Base-by-base conservation (phyloP, 2,329 filamentous ascomycete species). In the Monilinia aucupariae region DNA sequence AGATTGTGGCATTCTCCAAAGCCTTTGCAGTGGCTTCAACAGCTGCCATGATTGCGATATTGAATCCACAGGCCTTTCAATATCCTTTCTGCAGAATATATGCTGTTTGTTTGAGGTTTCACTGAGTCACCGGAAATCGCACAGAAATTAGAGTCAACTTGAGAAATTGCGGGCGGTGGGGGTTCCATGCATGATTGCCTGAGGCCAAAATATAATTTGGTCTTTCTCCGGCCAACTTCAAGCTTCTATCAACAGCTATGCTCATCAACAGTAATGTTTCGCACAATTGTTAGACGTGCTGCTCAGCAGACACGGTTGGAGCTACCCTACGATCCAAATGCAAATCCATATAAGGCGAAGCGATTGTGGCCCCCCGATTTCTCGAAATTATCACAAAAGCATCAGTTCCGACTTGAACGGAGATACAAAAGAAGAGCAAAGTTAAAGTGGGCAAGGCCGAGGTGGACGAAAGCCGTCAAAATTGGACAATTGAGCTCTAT, bases 351-450 rank as follows among this genome's bases (percentile, higher is more conserved):
- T 77, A 83, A 79, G 71, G 83, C 85, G 55, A 87, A 89, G 76
- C 89, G 88, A 73, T 78, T 84, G 67, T 93, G 90, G 90, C 90
- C 90, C 63, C 90, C 90, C 15, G 86, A 92, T 75, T 89, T 93
- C 75, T 77, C 80, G 66, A 82, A 84, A 72, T 81, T 93, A 64
- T 85, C 85, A 45, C 77, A 80, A 53, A 88, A 89, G 74, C 85
- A 92, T 72, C 87, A 92, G 75, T 88, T 92, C 73, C 82, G 85
- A 50, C 87, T 91, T 69, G 90, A 93, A 78, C 86, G 89, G 74
- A 87, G 88, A 72, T 92, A 88, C 76, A 89, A 91, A 76, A 81
- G 90, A 59, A 82, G 90, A 61, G 76, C 88, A 32, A 80, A 81
- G 64, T 75, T 89, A 68, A 83, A 85, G 69, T 83, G 82, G 72